phyloP scores from a whole-genome alignment of 2,329 filamentous ascomycete species.

The Fusarium irregulare region DNA sequence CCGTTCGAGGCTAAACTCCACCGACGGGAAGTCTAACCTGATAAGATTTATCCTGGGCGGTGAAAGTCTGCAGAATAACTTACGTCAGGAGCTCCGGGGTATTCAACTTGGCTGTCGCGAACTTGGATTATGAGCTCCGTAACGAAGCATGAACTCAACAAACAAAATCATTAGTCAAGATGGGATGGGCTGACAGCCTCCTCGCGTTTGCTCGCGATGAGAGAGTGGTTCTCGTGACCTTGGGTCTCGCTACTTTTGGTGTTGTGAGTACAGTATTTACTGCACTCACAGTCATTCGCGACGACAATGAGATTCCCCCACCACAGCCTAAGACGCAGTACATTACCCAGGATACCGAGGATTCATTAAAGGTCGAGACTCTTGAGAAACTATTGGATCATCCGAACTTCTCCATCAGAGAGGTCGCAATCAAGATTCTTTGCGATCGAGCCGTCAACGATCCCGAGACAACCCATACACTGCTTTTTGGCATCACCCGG shows the following conservation, averaged over 20 bases:
- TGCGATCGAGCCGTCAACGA: slow-evolving; percentile 71
- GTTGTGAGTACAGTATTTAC: slow-evolving; percentile 68
- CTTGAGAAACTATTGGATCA: slow-evolving; percentile 75
- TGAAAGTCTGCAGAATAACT: slow-evolving; percentile 26
- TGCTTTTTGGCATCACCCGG: slow-evolving; percentile 69
- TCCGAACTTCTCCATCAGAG: slow-evolving; percentile 78
- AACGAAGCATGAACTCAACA: slow-evolving; percentile 28
- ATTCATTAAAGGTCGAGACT: slow-evolving; percentile 74
- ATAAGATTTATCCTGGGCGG: slow-evolving; percentile 3
- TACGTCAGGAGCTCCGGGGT: slow-evolving; percentile 28
- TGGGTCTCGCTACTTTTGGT: slow-evolving; percentile 68
- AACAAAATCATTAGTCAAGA: slow-evolving; percentile 44
- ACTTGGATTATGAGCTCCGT: not conserved
- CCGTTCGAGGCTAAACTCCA: not conserved
- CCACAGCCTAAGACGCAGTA: slow-evolving; percentile 75
- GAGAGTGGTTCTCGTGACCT: slow-evolving; percentile 63
- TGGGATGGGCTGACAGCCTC: slow-evolving; percentile 53
- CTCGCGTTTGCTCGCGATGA: slow-evolving; percentile 59
- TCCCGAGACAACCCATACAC: slow-evolving; percentile 57
- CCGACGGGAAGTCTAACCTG: slow-evolving; percentile 5
- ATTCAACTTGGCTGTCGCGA: not conserved
- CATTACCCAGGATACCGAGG: slow-evolving; percentile 80
- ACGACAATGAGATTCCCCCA: slow-evolving; percentile 74
- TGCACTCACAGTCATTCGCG: slow-evolving; percentile 69
- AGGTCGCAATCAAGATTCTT: slow-evolving; percentile 71